Base-by-base conservation (phyloP, 495 filamentous ascomycete genomes). In the Penicillium canariense region DNA sequence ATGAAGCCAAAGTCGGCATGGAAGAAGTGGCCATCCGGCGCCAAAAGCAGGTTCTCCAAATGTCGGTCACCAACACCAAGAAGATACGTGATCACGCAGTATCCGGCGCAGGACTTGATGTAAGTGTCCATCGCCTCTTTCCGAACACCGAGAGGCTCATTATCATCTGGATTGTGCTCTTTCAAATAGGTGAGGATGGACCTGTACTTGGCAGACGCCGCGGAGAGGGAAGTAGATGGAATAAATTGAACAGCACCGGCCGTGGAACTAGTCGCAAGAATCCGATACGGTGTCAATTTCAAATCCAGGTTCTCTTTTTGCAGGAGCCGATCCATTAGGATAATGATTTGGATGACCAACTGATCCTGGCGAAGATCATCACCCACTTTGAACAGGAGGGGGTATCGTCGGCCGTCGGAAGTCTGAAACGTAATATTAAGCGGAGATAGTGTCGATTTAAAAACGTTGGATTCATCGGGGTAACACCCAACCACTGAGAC, bases 1-100 rank as follows among this genome's bases (percentile, higher is more conserved):
- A 99, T 97, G 73, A 92, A 99, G 30, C 95, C 93, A 59, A 99
- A 97, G 63, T 97, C 94, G 27, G 89, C 90, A 69, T 99, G 94
- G 82, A 99, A 97, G 75, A 99, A 99, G 66, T 93, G 89, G 15
- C 80, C 94, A 60, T 90, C 86, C 11, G 95, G 93, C 0, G 91
- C 81, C 8, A 99, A 81, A 30, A 97, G 86, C 5, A 99, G 82
- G 67, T 99, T 99, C 66, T 99, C 94, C 10, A 97, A 81, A 70
- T 99, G 94, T 0, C 94, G 85, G 66, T 99, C 94, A 35, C 94
- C 94, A 25, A 99, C 94, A 26, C 94, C 94, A n/a, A 99, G 85
- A 31, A 99, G 85, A 71, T 97, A 99, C 0, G 94, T 99, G 65
- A 99, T 97, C 17, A 99, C 94, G 68, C 95, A 97, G 72, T 99